Evolutionary conservation across 257 asterid genomes (phyloP), one percentile per base, ranked within the genome.

Genomic region (Fraxinus pennsylvanica): DNA sequence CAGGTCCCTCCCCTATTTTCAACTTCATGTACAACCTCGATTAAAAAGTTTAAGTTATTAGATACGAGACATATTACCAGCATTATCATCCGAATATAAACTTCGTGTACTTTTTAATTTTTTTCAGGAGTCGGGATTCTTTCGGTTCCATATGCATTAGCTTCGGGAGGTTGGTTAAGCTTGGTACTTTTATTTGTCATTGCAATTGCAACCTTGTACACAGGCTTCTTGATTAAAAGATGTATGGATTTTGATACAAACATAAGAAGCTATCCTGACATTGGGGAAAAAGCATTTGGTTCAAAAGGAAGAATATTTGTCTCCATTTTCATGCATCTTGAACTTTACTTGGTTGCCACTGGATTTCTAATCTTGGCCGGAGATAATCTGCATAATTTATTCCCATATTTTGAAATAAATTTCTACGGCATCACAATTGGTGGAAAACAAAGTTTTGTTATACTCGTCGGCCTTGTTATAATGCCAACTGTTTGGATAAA

Each of bases 121-220:
- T 22, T 57, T 47, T 4, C 86, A 91, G 97, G 97, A 68, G 90
- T 85, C 14, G 96, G 91, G 19, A 89, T 92, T 33, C 75, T 92
- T 41, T 89, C 97, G 3, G 79, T 89, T 30, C 92, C 96, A 0
- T 89, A 81, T 75, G 94, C 92, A 1, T 29, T 92, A 69, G 73
- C 96, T 0, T 79, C 87, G 2, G 97, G 94, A 38, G 97, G 96
- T 29, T 90, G 97, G 96, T 38, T 87, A 25, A 90, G 94, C 87
- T 79, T 92, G 78, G 79, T 76, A 0, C 86, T 89, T 27, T 63
- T 92, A 0, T 75, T 88, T 3, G 5, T 83, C 3, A 85, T 91
- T 5, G 95, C 95, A 3, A 15, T 65, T 32, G 78, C 83, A 33
- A 79, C 97, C 9, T 87, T 86, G 57, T 90, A 90, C 70, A 85